Percentiles rank a stretch among this genome's conserved stretches.
Conservation (phyloP, 2,329 filamentous ascomycete species). For the Epichloe typhina region DNA sequence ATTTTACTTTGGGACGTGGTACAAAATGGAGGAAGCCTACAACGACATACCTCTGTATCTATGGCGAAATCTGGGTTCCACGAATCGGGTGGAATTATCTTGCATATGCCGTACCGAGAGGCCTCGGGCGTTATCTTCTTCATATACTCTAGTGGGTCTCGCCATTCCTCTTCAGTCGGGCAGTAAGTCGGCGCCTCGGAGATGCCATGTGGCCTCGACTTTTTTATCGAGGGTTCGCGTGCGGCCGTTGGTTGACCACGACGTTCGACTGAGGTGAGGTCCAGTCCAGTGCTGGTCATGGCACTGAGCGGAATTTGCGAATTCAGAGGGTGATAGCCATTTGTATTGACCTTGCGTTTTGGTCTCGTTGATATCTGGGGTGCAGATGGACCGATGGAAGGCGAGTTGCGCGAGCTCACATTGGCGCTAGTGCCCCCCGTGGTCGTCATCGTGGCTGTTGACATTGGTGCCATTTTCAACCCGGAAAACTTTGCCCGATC, state of each 20-base stretch:
- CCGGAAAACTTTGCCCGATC: constrained; percentile 5
- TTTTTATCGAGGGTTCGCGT: constrained; percentile 64
- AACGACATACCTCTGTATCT: constrained; percentile 69
- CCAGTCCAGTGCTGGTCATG: constrained; percentile 51
- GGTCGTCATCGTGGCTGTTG: constrained; percentile 22
- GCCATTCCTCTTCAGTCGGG: constrained; percentile 88
- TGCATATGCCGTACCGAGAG: constrained; percentile 79
- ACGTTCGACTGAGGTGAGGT: constrained; percentile 82
- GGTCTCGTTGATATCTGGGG: constrained; percentile 28
- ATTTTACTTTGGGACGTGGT: not conserved
- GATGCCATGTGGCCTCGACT: constrained; percentile 69
- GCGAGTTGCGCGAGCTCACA: constrained; percentile 39
- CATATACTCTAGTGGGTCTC: constrained; percentile 87
- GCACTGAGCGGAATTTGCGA: constrained; percentile 40
- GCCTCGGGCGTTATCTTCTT: constrained; percentile 82
- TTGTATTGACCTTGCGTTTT: constrained; percentile 40
- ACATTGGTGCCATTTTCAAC: constrained; percentile 28
- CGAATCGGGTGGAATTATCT: constrained; percentile 82
- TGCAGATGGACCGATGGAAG: constrained; percentile 26
- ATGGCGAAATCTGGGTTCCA: constrained; percentile 96
- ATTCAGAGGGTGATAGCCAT: constrained; percentile 39
- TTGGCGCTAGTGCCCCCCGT: constrained; percentile 28
- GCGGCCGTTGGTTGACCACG: constrained; percentile 68
- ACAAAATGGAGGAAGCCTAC: constrained; percentile 4
- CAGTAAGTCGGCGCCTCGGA: constrained; percentile 82